phyloP scores from a whole-genome alignment of 2,329 filamentous ascomycete species.

The Verticillium alfalfae region DNA sequence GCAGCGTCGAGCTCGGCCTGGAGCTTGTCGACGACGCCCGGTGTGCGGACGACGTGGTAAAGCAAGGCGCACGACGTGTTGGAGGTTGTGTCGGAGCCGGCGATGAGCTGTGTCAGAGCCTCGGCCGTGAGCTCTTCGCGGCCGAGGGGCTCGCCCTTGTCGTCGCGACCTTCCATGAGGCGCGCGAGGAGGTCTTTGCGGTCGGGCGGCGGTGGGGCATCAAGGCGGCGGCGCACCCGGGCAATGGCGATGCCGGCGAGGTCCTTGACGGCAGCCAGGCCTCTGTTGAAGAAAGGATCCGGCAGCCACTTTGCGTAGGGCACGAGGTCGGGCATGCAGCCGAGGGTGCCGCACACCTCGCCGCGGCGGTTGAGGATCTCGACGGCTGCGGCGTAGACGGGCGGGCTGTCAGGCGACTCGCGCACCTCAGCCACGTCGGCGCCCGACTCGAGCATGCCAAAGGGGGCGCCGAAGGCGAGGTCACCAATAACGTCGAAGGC shows the following conservation, averaged over 20 bases:
- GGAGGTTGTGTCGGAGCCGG: slow-evolving; percentile 70
- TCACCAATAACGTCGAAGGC: slow-evolving; percentile 25
- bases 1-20: slow-evolving; percentile 70
- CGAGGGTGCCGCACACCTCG: slow-evolving; percentile 77
- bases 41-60: slow-evolving; percentile 67
- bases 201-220: slow-evolving; percentile 57
- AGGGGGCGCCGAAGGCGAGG: slow-evolving; percentile 21
- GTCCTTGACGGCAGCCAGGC: slow-evolving; percentile 68
- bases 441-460: slow-evolving; percentile 42
- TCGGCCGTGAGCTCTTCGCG: slow-evolving; percentile 81
- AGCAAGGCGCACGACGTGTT: slow-evolving; percentile 80
- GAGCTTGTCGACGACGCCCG: slow-evolving; percentile 65
- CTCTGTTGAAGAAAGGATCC: slow-evolving; percentile 74
- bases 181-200: slow-evolving; percentile 77
- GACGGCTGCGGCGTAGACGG: slow-evolving; percentile 71
- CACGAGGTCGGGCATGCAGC: slow-evolving; percentile 67
- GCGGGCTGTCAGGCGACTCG: slow-evolving; percentile 50
- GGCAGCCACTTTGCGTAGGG: slow-evolving; percentile 77
- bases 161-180: slow-evolving; percentile 81
- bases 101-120: slow-evolving; percentile 82
- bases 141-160: slow-evolving; percentile 68
- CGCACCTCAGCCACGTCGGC: slow-evolving; percentile 72
- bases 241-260: slow-evolving; percentile 86
- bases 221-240: slow-evolving; percentile 68
- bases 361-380: slow-evolving; percentile 85